Conservation (phyloP, 164 flowering plant species). For the Sedum album region DNA sequence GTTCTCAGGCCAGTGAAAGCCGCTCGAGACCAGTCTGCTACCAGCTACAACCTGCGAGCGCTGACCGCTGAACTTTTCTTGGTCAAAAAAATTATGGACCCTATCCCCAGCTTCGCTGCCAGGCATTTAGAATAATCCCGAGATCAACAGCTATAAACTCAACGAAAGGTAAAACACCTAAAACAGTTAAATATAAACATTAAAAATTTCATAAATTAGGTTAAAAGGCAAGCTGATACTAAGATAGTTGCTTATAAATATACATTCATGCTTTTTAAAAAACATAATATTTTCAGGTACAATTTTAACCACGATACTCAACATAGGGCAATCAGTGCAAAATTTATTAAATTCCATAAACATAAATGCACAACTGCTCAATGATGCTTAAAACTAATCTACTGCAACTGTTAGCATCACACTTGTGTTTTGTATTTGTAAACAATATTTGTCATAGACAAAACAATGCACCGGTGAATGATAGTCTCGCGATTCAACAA, state of each 20-base stretch:
- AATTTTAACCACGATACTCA: not conserved
- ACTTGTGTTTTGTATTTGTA: no score
- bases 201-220: not conserved
- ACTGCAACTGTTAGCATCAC: no score
- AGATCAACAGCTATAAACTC: no score
- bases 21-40: constrained; percentile 40
- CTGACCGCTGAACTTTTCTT: constrained; percentile 49
- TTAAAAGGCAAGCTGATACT: not conserved
- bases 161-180: not conserved
- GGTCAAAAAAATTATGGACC: constrained; percentile 78
- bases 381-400: not conserved
- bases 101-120: constrained; percentile 77
- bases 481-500: no score
- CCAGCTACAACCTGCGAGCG: constrained; percentile 43
- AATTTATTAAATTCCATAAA: not conserved
- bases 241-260: not conserved
- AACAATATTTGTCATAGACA: no score
- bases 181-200: not conserved
- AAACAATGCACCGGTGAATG: no score
- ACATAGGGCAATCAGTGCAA: not conserved
- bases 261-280: not conserved
- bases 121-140: constrained; percentile 59
- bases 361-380: not conserved
- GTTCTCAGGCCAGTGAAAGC: constrained; percentile 45
- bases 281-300: not conserved